Percentiles rank a stretch among this genome's conserved stretches.
Conservation (phyloP, 306 rosid species). For the Medicago ruthenica region DNA sequence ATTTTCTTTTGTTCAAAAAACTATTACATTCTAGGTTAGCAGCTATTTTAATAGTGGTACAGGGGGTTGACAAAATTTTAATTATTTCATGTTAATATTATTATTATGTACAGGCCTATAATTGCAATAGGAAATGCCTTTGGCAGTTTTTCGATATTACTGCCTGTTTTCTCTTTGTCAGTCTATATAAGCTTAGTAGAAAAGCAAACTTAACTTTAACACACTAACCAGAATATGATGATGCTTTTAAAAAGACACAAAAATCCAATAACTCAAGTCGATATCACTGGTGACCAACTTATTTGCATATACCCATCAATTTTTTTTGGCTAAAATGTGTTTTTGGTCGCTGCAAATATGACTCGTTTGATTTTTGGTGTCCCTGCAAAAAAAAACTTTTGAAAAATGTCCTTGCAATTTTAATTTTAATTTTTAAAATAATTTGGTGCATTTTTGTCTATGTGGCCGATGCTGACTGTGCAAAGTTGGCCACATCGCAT, state of each 20-base stretch:
- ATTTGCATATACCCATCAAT: too few species aligned
- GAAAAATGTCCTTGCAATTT: too few species aligned
- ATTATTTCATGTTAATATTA: constrained; percentile 64
- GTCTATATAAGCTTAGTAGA: not conserved
- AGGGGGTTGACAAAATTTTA: constrained; percentile 54
- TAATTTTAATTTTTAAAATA: too few species aligned
- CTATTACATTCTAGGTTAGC: constrained; percentile 55
- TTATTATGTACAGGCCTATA: constrained; percentile 82
- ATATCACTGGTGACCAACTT: too few species aligned
- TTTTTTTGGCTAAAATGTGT: too few species aligned
- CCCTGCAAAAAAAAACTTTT: too few species aligned
- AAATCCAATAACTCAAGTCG: too few species aligned
- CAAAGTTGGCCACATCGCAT: too few species aligned
- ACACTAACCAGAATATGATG: not conserved
- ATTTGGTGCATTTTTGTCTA: too few species aligned
- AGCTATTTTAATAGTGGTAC: constrained; percentile 48
- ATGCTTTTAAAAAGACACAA: not conserved
- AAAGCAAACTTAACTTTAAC: not conserved
- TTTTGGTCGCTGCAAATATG: too few species aligned
- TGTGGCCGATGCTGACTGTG: too few species aligned
- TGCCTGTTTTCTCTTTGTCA: constrained; percentile 31
- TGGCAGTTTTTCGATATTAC: constrained; percentile 63
- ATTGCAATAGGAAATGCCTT: constrained; percentile 74
- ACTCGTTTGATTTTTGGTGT: too few species aligned
- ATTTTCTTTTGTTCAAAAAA: constrained; percentile 2